A percentile compares a stretch with the other conserved stretches of the same genome.
Evolutionary conservation across 139 green algal genomes (phyloP).

Genomic region (Tetraselmis chui): DNA sequence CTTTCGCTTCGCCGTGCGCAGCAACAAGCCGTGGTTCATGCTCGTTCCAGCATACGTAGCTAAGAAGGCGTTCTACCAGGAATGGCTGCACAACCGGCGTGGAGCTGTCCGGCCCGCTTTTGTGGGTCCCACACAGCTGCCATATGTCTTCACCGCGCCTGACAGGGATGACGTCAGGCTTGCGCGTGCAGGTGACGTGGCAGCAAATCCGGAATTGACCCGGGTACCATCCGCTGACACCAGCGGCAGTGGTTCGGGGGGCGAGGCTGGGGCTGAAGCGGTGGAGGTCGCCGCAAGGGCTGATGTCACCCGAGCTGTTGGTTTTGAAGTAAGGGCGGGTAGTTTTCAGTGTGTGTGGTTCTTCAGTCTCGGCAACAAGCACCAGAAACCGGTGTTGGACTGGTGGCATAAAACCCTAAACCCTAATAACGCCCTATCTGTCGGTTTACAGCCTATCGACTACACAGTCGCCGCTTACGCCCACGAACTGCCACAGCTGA

Average conservation of each 20-base stretch:
- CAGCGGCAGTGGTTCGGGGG: not conserved
- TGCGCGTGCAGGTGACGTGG: not conserved
- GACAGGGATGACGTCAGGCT: not conserved
- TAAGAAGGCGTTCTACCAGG: slow-evolving; percentile 5
- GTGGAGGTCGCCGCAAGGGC: not conserved
- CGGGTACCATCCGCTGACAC: not conserved
- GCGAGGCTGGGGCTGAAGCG: not conserved
- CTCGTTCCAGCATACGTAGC: slow-evolving; percentile 30
- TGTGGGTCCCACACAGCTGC: slow-evolving; percentile 6
- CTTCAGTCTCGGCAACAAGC: slow-evolving; percentile 14
- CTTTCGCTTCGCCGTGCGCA: slow-evolving; percentile 15
- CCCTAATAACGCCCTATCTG: not conserved
- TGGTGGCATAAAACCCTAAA: slow-evolving; percentile 3
- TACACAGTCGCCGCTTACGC: not conserved
- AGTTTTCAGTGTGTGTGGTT: slow-evolving; percentile 30
- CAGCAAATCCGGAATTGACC: not conserved
- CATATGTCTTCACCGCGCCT: slow-evolving; percentile 17
- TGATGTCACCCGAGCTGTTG: not conserved
- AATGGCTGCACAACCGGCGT: slow-evolving; percentile 16
- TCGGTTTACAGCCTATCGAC: not conserved
- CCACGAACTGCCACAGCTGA: slow-evolving; percentile 14
- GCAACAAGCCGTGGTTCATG: slow-evolving; percentile 19
- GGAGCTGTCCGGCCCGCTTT: slow-evolving; percentile 2
- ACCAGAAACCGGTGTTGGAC: slow-evolving; percentile 11
- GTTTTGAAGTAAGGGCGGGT: slow-evolving; percentile 17